Conservation (phyloP, 2,329 filamentous ascomycete genomes). For the Colletotrichum theobromicola region DNA sequence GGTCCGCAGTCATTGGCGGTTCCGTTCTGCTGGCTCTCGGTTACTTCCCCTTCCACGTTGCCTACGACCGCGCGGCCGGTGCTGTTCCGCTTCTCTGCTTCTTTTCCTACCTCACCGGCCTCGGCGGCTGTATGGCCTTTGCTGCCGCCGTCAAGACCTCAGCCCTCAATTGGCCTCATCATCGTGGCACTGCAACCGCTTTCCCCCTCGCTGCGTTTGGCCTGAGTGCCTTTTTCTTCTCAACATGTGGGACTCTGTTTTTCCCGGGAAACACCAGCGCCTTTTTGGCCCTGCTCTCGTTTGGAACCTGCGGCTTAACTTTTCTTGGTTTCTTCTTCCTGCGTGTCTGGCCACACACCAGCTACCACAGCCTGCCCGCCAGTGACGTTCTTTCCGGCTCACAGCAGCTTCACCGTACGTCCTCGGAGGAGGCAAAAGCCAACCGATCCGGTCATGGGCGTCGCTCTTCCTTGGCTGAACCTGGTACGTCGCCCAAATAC, state of each 20-base stretch:
- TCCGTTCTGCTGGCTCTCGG: conserved; percentile 75
- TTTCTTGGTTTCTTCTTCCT: conserved; percentile 86
- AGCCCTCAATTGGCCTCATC: conserved; percentile 88
- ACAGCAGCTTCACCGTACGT: conserved; percentile 45
- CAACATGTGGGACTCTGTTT: conserved; percentile 74
- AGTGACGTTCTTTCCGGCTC: conserved; percentile 26
- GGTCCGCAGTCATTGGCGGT: conserved; percentile 78
- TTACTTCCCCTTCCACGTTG: conserved; percentile 84
- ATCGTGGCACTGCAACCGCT: conserved; percentile 91
- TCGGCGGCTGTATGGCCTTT: conserved; percentile 93
- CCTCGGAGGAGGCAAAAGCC: conserved; percentile 46
- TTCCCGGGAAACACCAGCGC: conserved; percentile 84
- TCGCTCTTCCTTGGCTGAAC: conserved; percentile 54
- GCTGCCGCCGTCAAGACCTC: conserved; percentile 84
- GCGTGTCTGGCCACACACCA: conserved; percentile 68
- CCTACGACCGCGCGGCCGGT: conserved; percentile 72
- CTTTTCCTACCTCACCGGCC: conserved; percentile 83
- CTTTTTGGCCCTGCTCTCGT: conserved; percentile 80
- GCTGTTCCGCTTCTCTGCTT: conserved; percentile 73
- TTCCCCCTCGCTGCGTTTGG: conserved; percentile 94
- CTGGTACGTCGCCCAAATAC: conserved; percentile 64
- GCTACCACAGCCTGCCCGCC: conserved; percentile 62
- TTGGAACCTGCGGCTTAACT: conserved; percentile 78
- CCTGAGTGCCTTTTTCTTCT: conserved; percentile 96
- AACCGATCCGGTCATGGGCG: conserved; percentile 42